Evolutionary conservation across 495 filamentous ascomycete genomes (phyloP).

Genomic region (Penicillium robsamsonii): DNA sequence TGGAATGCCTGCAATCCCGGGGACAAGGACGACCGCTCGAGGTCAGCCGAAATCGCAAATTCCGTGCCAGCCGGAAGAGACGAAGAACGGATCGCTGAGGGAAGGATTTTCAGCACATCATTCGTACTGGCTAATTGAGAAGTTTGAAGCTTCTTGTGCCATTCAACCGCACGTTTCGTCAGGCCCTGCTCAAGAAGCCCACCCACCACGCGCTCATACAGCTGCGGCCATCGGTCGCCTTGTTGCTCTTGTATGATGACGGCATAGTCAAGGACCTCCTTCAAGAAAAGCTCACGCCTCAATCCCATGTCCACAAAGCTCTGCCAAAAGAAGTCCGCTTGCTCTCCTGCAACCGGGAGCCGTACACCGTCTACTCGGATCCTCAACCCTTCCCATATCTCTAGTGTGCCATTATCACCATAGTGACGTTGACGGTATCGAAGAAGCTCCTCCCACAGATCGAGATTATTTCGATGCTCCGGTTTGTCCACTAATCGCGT

Average conservation of each 20-base stretch:
- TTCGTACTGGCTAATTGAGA: conserved; percentile 28
- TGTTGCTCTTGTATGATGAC: conserved; percentile 46
- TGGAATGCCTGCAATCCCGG: conserved; percentile 43
- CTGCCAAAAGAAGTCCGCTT: conserved; percentile 57
- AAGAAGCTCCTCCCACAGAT: conserved; percentile 65
- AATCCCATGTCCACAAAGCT: conserved; percentile 52
- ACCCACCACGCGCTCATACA: conserved; percentile 52
- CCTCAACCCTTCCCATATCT: conserved; percentile 63
- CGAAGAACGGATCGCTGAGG: conserved; percentile 21
- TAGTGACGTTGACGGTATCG: conserved; percentile 59
- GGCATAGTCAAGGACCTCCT: conserved; percentile 55
- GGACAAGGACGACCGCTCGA: conserved; percentile 13
- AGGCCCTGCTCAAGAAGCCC: conserved; percentile 41
- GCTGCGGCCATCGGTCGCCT: conserved; percentile 40
- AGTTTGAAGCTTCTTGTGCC: conserved; percentile 44
- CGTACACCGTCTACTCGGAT: conserved; percentile 37
- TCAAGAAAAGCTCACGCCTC: conserved; percentile 45
- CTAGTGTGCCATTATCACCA: conserved; percentile 55
- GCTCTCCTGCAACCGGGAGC: conserved; percentile 47
- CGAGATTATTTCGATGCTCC: conserved; percentile 48
- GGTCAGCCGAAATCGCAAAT: neutral
- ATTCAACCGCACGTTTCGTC: conserved; percentile 41
- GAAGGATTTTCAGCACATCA: conserved; percentile 41
- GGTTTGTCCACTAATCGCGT: conserved; percentile 55
- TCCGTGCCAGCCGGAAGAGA: conserved; percentile 12